Conservation (phyloP, 1,284 basidiomycete species). For the Fistulinella cinereoalba region DNA sequence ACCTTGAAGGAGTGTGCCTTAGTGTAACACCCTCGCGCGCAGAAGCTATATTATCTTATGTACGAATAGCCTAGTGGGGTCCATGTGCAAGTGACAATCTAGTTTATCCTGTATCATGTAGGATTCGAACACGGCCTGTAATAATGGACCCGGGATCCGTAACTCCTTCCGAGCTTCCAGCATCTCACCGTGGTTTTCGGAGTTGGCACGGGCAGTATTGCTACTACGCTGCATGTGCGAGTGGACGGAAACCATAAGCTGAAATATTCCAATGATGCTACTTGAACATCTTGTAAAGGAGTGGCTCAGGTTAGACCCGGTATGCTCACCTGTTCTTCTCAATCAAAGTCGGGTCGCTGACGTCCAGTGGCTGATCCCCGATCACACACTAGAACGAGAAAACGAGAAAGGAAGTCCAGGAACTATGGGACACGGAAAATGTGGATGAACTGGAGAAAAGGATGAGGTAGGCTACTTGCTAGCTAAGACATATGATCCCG, state of each 20-base stretch:
- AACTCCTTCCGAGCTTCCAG: neutral
- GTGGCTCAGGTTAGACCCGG: constrained; percentile 57
- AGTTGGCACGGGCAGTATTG: too few relatives aligned
- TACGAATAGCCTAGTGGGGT: too few relatives aligned
- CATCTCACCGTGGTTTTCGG: too few relatives aligned
- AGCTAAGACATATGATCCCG: neutral
- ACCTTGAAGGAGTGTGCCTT: too few relatives aligned
- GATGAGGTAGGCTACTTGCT: constrained; percentile 45
- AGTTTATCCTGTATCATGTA: too few relatives aligned
- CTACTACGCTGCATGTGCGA: too few relatives aligned
- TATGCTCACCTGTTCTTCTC: constrained; percentile 22
- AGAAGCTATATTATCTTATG: too few relatives aligned
- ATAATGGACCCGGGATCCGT: neutral
- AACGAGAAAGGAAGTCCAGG: constrained; percentile 54
- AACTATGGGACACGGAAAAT: constrained; percentile 45
- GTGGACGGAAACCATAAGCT: neutral
- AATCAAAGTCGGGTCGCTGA: neutral
- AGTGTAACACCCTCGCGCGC: too few relatives aligned
- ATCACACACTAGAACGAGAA: constrained; percentile 49
- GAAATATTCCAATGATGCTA: constrained; percentile 11
- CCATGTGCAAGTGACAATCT: too few relatives aligned
- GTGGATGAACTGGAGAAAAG: constrained; percentile 52
- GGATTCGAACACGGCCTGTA: too few relatives aligned
- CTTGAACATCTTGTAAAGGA: constrained; percentile 49
- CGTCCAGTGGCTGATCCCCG: neutral